Base-by-base conservation (phyloP, 106 monocot species). In the Dioscorea dumetorum region DNA sequence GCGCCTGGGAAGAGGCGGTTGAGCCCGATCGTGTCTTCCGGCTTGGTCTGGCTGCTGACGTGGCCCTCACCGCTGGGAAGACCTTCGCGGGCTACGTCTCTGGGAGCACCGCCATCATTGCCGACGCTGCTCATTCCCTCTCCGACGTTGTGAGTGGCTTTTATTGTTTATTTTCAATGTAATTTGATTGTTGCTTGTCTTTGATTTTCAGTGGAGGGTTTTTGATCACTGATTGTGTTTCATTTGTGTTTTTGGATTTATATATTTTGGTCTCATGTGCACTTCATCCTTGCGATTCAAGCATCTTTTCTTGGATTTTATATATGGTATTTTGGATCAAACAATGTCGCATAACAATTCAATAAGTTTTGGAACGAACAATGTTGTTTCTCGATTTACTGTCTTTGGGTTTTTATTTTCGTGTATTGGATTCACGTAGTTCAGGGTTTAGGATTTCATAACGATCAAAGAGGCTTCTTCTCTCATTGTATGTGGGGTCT, bases 81-180 rank as follows among this genome's bases (percentile, higher is more conserved):
- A 73, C 82, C 64, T 35, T 82, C 68, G 77, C 85, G 10, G 89
- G 89, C 5, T 89, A 89, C 72, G 22, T 89, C 68, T 74, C 85
- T 23, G 89, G 89, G 63, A 89, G 89, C 74, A 85, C 89, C 50
- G 89, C 89, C 28, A 82, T 89, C 70, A 54, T 82, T 51, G 89
- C 89, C 35, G 89, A 89, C 24, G 89, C 89, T 15, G 89, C 89
- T 9, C 89, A 89, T 59, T 89, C 89, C 18, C 58, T 84, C 64
- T 85, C 89, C 58, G 89, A 89, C 59, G 67, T 89, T 21, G 89
- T 89, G 50, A 66, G 65, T 22, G 17, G 13, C 9, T 16, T 66
- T 41, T 33, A 1, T 9, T 33, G 11, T 64, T 64, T 48, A 1
- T 64, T 41, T 64, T 11, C 2, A 41, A 1, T 64, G 19, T 17